A percentile compares a stretch with the other conserved stretches of the same genome.
Conservation (phyloP, 768 basidiomycete species). For the Kondoa malvinella region DNA sequence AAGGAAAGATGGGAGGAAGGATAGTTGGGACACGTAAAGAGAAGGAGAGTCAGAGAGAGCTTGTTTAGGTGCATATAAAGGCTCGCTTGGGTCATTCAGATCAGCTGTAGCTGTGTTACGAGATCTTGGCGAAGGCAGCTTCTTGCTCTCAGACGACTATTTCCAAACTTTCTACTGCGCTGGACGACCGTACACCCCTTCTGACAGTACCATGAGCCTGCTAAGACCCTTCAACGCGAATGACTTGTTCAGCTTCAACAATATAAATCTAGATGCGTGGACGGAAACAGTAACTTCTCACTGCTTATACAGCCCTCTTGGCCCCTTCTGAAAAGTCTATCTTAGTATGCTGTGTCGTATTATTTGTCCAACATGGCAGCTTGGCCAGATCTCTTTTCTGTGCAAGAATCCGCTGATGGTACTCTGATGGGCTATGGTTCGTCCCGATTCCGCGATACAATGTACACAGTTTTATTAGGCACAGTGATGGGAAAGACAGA, state of each 20-base stretch:
- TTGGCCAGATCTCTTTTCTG: conserved; percentile 82
- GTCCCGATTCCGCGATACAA: conserved; percentile 26
- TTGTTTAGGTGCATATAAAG: too few relatives aligned
- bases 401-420: conserved; percentile 61
- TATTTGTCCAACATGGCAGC: conserved; percentile 73
- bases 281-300: conserved; percentile 69
- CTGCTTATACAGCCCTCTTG: not conserved
- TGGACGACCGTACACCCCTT: too few relatives aligned
- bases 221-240: conserved; percentile 24
- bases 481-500: conserved; percentile 89
- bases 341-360: conserved; percentile 68
- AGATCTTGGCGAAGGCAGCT: not conserved
- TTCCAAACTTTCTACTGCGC: too few relatives aligned
- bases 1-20: not conserved
- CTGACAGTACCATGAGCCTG: conserved; percentile 20
- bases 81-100: not conserved
- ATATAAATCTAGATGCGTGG: conserved; percentile 72
- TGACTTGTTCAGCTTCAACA: conserved; percentile 27
- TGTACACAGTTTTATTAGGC: not conserved
- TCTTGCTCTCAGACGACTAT: not conserved
- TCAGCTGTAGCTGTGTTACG: not conserved
- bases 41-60: not conserved
- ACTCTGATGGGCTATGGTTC: conserved; percentile 80
- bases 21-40: not conserved
- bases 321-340: not conserved